Evolutionary conservation across 495 filamentous ascomycete species (phyloP).

Genomic region (Podospora fimiseda): DNA sequence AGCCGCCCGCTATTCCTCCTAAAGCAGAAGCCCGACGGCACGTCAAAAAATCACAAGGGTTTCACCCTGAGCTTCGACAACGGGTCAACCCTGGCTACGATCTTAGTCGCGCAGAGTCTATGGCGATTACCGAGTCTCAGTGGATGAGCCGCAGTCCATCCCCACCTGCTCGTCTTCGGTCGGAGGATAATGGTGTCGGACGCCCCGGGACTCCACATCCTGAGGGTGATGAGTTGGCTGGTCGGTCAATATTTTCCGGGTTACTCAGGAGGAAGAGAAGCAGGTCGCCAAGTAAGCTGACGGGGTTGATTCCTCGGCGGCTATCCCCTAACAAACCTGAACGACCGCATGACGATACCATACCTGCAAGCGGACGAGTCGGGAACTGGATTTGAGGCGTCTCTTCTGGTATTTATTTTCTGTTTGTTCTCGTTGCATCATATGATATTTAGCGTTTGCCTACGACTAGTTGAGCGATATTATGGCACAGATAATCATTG

Average conservation of each 20-base stretch:
- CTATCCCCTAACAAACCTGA: not conserved
- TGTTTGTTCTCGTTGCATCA: too few relatives aligned
- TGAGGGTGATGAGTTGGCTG: not conserved
- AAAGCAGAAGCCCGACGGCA: constrained; percentile 5
- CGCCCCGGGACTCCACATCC: constrained; percentile 20
- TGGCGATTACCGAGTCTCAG: constrained; percentile 31
- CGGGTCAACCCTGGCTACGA: not conserved
- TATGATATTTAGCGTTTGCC: too few relatives aligned
- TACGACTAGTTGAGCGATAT: not conserved
- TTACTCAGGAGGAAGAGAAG: constrained; percentile 13
- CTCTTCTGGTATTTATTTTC: too few relatives aligned
- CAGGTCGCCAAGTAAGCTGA: constrained; percentile 9
- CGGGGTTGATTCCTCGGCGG: not conserved
- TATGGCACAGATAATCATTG: too few relatives aligned
- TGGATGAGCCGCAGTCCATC: constrained; percentile 38
- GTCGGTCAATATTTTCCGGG: constrained; percentile 10
- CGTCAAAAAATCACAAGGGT: not conserved
- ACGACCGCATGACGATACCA: not conserved
- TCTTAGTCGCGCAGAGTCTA: constrained; percentile 4
- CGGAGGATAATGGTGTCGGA: not conserved
- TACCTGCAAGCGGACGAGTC: not conserved
- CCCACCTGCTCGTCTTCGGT: constrained; percentile 14
- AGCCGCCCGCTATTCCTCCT: not conserved
- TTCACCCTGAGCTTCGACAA: constrained; percentile 4
- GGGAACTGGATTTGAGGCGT: constrained; percentile 9